phyloP scores from a whole-genome alignment of 495 filamentous ascomycete genomes.

The Aspergillus homomorphus region DNA sequence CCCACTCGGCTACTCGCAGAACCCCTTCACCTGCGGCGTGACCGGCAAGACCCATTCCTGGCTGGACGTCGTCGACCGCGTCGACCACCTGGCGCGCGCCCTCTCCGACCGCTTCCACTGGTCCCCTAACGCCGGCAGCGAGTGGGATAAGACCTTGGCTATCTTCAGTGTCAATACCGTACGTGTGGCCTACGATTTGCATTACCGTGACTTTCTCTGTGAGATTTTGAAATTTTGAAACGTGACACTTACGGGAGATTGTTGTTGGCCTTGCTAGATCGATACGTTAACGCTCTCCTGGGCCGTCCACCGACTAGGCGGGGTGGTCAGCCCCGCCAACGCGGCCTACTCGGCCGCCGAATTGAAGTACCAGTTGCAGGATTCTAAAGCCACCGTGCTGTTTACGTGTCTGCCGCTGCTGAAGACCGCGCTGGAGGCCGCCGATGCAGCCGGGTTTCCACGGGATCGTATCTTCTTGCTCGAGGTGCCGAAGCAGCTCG shows the following conservation, averaged over 20 bases:
- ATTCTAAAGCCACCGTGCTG: conserved; percentile 69
- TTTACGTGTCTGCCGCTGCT: conserved; percentile 80
- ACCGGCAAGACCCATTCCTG: conserved; percentile 68
- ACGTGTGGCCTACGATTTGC: conserved; percentile 20
- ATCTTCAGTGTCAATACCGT: conserved; percentile 82
- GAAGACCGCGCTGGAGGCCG: conserved; percentile 64
- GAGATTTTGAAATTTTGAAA: too few relatives aligned
- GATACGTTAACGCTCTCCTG: conserved; percentile 75
- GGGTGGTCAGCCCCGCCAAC: conserved; percentile 76
- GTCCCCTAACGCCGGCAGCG: conserved; percentile 67
- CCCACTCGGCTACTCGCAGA: conserved; percentile 58
- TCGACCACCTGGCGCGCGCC: conserved; percentile 66
- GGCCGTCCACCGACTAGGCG: conserved; percentile 72
- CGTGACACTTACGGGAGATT: background rate
- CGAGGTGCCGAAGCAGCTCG: conserved; percentile 56
- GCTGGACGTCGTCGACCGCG: conserved; percentile 61
- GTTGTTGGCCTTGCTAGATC: conserved; percentile 50
- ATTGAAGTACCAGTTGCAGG: conserved; percentile 73
- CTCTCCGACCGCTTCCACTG: conserved; percentile 73
- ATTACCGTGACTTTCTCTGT: too few relatives aligned
- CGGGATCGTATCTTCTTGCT: conserved; percentile 72
- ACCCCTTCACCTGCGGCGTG: conserved; percentile 81
- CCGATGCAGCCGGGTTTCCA: conserved; percentile 63
- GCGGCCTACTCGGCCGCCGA: conserved; percentile 76
- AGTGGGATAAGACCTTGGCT: conserved; percentile 83